phyloP scores from a whole-genome alignment of 768 basidiomycete genomes.

The Auriculariales sp. region DNA sequence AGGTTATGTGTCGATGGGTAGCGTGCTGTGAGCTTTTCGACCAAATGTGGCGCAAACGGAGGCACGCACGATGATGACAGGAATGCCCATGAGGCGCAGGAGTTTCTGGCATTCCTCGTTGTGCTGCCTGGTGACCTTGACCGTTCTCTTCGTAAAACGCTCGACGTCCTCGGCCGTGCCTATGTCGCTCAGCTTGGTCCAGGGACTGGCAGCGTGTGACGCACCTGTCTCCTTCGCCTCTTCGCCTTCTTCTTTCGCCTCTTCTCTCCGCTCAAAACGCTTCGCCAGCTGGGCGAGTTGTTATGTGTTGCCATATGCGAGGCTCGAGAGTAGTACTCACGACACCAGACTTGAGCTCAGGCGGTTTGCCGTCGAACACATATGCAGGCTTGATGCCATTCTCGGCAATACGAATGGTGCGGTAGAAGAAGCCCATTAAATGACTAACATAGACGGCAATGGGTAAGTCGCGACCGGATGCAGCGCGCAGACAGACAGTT shows the following conservation, averaged over 20 bases:
- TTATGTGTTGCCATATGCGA: no score
- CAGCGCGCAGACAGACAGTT: constrained; percentile 1
- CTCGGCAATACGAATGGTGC: constrained; percentile 94
- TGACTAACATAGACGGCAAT: constrained; percentile 47
- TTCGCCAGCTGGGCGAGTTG: constrained; percentile 67
- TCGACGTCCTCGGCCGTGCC: constrained; percentile 89
- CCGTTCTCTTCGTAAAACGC: constrained; percentile 74
- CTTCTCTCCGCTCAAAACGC: constrained; percentile 80
- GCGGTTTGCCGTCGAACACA: constrained; percentile 97
- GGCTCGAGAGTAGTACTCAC: constrained; percentile 35
- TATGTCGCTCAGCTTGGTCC: constrained; percentile 8
- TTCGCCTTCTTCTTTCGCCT: constrained; percentile 88
- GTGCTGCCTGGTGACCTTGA: constrained; percentile 89
- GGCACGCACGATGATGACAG: constrained; percentile 67
- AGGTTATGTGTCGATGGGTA: background rate
- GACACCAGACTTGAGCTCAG: constrained; percentile 91
- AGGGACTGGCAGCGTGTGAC: constrained; percentile 6
- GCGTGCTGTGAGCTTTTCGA: background rate
- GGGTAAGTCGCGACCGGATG: background rate
- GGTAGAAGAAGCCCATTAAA: constrained; percentile 97
- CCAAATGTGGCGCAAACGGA: background rate
- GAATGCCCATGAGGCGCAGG: constrained; percentile 91
- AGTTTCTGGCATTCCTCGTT: constrained; percentile 89
- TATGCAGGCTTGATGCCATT: constrained; percentile 97
- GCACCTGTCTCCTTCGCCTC: constrained; percentile 88